A percentile compares a stretch with the other conserved stretches of the same genome.
Evolutionary conservation across 176 grass and related monocot species (phyloP).

Genomic region (Eleusine indica): DNA sequence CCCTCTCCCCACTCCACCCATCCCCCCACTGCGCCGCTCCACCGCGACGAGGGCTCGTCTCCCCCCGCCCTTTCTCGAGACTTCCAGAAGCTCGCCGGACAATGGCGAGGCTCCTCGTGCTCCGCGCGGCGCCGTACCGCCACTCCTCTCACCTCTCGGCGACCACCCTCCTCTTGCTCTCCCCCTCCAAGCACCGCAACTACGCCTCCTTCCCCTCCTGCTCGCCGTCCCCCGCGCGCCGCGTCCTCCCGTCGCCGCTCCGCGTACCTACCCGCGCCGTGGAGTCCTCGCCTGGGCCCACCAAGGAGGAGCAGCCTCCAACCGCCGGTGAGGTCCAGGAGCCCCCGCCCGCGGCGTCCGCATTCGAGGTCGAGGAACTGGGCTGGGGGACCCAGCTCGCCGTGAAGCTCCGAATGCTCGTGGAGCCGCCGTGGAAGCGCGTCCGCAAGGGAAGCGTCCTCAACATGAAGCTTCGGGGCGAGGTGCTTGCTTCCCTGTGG

Average conservation of each 20-base stretch:
- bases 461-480: conserved; percentile 77
- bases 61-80: conserved; percentile 15
- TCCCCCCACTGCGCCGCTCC: not conserved
- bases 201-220: conserved; percentile 25
- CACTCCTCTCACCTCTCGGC: conserved; percentile 37
- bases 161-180: conserved; percentile 27
- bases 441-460: conserved; percentile 86
- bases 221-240: not conserved
- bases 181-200: conserved; percentile 29
- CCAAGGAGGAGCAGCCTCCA: conserved; percentile 44
- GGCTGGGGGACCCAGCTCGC: conserved; percentile 67
- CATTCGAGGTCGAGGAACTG: conserved; percentile 50
- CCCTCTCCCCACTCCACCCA: not conserved
- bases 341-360: conserved; percentile 22
- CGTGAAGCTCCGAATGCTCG: conserved; percentile 73
- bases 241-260: conserved; percentile 41
- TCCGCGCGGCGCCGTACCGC: conserved; percentile 55
- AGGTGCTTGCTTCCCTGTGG: conserved; percentile 41
- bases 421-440: conserved; percentile 79
- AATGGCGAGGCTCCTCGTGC: conserved; percentile 74
- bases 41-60: conserved; percentile 12
- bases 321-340: conserved; percentile 36
- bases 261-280: conserved; percentile 44
- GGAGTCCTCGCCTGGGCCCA: conserved; percentile 53
- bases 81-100: not conserved